Evolutionary conservation across 352 stramenopile genomes (phyloP), one percentile per base, ranked within the genome.

Genomic region (Globisporangium orthogonon): DNA sequence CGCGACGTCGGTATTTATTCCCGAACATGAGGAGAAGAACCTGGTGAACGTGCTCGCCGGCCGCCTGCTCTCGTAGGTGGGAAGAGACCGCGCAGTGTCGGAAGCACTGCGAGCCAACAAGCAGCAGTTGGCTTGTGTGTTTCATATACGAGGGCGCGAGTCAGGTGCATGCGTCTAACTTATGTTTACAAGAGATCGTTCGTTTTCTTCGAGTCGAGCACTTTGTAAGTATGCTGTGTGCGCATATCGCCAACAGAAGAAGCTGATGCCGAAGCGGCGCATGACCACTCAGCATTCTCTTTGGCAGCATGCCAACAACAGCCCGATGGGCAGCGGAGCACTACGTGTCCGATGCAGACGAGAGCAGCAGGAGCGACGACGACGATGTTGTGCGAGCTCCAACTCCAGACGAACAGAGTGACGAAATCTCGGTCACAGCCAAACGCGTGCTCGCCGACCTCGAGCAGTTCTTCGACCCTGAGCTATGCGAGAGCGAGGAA

Each of bases 21-120:
- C 78, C 5, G 83, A 91, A 57, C 71, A 89, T 50, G 80, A 89
- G 65, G 81, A 84, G 29, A 72, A 71, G 58, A 86, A 77, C 60
- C 71, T 93, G 37, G 77, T 91, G 18, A 91, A 93, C 58, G 80
- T 93, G 7, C 70, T 93, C 3, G 81, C 78, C n/a, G 83, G 83
- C 0, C 62, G 74, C 0, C 52, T 87, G 23, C 41, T 82, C 14
- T 69, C 75, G 18, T 87, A 52, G 31, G 37, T 13, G 37, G 23
- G 23, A 23, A 23, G 37, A 43, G 11, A 13, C 37, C 11, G 37
- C 10, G 37, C 37, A 4, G 10, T 17, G 37, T 1, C 11, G 17
- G 37, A 37, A 37, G 33, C 33, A 37, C 33, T 9, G 33, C 6
- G 33, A 37, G 23, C 23, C 23, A 23, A 23, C 23, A 23, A 23